phyloP scores from a whole-genome alignment of 2,329 filamentous ascomycete genomes.

The Lasiodiplodia gonubiensis region DNA sequence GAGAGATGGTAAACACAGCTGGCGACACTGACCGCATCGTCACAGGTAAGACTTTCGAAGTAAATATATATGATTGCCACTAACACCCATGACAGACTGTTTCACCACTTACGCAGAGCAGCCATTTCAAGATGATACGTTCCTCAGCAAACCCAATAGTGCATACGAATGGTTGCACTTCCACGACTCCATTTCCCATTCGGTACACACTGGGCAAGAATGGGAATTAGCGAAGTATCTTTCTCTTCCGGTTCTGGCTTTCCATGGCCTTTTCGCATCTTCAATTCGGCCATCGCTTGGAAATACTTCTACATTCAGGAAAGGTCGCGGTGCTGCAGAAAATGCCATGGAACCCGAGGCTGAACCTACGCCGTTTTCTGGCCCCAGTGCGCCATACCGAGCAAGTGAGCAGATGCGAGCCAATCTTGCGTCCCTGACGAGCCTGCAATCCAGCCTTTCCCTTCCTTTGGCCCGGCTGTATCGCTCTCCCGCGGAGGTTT shows the following conservation, averaged over 20 bases:
- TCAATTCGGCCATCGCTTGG: slow-evolving; percentile 55
- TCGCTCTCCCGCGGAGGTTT: slow-evolving; percentile 76
- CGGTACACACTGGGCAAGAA: slow-evolving; percentile 82
- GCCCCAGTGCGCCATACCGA: slow-evolving; percentile 79
- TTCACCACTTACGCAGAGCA: slow-evolving; percentile 86
- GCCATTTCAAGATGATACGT: slow-evolving; percentile 90
- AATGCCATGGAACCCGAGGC: slow-evolving; percentile 48
- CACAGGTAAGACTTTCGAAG: slow-evolving; percentile 51
- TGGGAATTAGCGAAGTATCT: slow-evolving; percentile 93
- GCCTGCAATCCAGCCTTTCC: slow-evolving; percentile 73
- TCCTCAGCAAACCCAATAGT: slow-evolving; percentile 82
- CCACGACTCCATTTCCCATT: slow-evolving; percentile 80
- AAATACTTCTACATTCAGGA: slow-evolving; percentile 42
- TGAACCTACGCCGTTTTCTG: slow-evolving; percentile 69
- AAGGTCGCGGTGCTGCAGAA: slow-evolving; percentile 1
- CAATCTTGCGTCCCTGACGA: slow-evolving; percentile 74
- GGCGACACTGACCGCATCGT: slow-evolving; percentile 80
- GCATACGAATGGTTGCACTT: slow-evolving; percentile 97
- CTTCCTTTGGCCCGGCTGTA: slow-evolving; percentile 77
- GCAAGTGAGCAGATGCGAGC: slow-evolving; percentile 82
- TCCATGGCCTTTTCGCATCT: slow-evolving; percentile 88
- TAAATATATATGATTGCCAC: not conserved
- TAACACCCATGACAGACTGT: slow-evolving; percentile 60
- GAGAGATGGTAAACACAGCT: slow-evolving; percentile 78
- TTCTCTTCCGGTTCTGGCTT: slow-evolving; percentile 83